Base-by-base conservation (phyloP, 805 yeast genomes). In the Cyberlindnera maclurae region DNA sequence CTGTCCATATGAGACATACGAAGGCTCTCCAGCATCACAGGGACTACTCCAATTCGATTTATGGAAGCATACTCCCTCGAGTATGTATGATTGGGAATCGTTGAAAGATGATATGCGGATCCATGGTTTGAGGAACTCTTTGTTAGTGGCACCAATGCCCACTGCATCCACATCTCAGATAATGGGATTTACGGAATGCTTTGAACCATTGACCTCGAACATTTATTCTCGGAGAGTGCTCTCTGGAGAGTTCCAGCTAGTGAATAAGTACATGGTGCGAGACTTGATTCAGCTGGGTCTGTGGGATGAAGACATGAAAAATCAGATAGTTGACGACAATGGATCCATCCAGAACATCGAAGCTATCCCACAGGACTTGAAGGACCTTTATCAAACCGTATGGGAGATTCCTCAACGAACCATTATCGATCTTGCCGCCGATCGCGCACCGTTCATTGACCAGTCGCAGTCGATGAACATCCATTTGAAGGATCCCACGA, bases 141-240 rank as follows among this genome's bases (percentile, higher is more conserved):
- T 90, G 42, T 61, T 89, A 15, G 85, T 89, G 26, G 97, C 94
- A 3, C 94, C 96, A 37, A 90, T 90, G 98, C 98, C 98, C 28
- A 90, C 97, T 10, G 97, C 98, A 1, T 88, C 97, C 1, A 93
- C 98, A 0, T 93, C 98, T 3, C 97, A 89, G 67, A 90, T 90
- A 36, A 67, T 90, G 38, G 97, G 97, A 24, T 86, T 75, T 67
- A 88, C 81, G 52, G 98, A 90, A 65, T 90, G 97, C 62, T 90
- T 90, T 62, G 98, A 93, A 63, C 97, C 98, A 6, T 77, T 80
- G 59, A 89, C 97, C 6, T 87, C 97, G n/a, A 90, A 90, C 63
- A 77, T 93, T 51, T 93, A 89, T 64, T 75, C 85, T 34, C 76
- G 97, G 54, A 77, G 97, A 55, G 96, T 88, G 3, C 66, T 87